Base-by-base conservation (phyloP, 176 grass and related monocot species). In the Eragrostis curvula region DNA sequence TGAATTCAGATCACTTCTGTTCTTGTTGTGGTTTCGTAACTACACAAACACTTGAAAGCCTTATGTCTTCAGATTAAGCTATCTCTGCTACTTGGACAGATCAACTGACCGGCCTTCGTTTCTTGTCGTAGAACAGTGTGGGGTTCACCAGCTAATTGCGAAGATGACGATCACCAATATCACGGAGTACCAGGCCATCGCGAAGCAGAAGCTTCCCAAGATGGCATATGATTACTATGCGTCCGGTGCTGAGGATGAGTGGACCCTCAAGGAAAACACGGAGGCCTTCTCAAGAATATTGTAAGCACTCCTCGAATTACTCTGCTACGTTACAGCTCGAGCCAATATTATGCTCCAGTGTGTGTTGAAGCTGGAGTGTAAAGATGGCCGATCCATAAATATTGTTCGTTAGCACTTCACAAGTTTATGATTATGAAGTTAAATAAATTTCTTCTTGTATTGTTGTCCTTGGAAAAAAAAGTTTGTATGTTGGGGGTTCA, bases 161-260 rank as follows among this genome's bases (percentile, higher is more conserved):
- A 23, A 67, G 59, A 90, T 90, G 85, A 90, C 90, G 89, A 83
- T 96, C 75, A 99, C 96, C 77, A 99, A 99, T 85, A 93, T 99
- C 73, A 90, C 13, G 64, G 96, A 96, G 91, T 99, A 96, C 75
- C 79, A 99, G 84, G 83, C 82, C 69, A 96, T 99, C 48, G 96
- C 96, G 0, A 99, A 90, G 96, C 83, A 92, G 77, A 99, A 74
- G 80, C 84, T 99, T 76, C 93, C 96, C 3, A 99, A 96, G 88
- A 94, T 99, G 96, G 52, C 43, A 3, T 99, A 89, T 13, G 96
- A 99, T 81, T 99, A 96, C 70, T 99, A 94, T 30, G 96, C 96
- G 21, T 99, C 96, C 0, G 96, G 96, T 0, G 91, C 96, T 4
- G 96, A 99, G 89, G 96, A 99, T 17, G 88, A 99, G 51, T 99